Evolutionary conservation across 257 asterid genomes (phyloP), one percentile per base, ranked within the genome.

Genomic region (Lavandula angustifolia): DNA sequence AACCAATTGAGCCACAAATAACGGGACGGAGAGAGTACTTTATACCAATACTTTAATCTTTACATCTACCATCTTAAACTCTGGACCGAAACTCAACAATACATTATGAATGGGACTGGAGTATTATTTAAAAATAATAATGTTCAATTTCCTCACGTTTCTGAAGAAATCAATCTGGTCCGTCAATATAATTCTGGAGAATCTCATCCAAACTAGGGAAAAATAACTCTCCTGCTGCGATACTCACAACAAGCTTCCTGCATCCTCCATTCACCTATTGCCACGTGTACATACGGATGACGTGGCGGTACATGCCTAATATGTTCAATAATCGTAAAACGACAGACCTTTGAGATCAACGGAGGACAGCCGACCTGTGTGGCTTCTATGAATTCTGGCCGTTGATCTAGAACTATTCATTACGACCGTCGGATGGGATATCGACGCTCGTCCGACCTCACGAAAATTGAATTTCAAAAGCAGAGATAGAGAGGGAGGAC

Each of bases 401-500:
- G 89, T 79, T 0, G 88, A 89, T 84, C 13, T 57, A 3, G 7
- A 0, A 51, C 16, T 17, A 9, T 0, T 8, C 58, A 53, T 4
- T 4, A 0, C 0, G 17, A 22, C 92, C 87, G 82, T 71, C 17
- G 46, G 94, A 86, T 77, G 55, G 51, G 50, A 71, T 63, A n/a
- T 9, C 9, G 51, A 64, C 16, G 31, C 31, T 37, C 62, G 74
- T 83, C 91, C 7, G 9, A 57, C 81, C 79, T 82, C 72, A 33
- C 80, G 77, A 78, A 66, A 66, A 50, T 77, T 70, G 78, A 80
- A 86, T 84, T 88, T 82, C 82, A 86, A 89, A 89, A 81, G 83
- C 79, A 40, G 16, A 68, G 63, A 73, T 54, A 71, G 79, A 84
- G 92, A 82, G 92, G 95, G 95, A 84, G 92, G 75, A 75, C 65